Conservation (phyloP, 306 rosid species). For the Quercus wislizeni region DNA sequence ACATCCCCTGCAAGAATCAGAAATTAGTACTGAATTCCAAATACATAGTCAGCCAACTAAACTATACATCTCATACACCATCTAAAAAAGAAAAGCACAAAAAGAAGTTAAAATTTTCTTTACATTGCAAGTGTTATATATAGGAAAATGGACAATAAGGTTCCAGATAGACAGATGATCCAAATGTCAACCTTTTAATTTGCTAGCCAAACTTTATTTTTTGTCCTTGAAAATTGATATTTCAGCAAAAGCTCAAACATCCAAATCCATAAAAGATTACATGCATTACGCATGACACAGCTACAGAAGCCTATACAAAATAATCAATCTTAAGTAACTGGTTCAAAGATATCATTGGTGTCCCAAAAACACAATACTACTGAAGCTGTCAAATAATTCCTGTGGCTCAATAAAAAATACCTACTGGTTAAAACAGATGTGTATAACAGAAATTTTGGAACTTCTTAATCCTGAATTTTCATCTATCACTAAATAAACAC, state of each 20-base stretch:
- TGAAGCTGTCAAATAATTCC: not conserved
- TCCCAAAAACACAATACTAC: not conserved
- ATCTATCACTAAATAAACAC: not conserved
- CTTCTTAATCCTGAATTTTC: not conserved
- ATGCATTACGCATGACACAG: not conserved
- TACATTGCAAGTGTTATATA: not conserved
- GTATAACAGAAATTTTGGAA: conserved; percentile 1
- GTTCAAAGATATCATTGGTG: not conserved
- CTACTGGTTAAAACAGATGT: not conserved
- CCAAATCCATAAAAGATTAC: not conserved
- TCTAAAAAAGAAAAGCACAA: not conserved
- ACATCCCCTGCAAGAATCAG: conserved; percentile 48
- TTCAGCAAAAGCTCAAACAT: not conserved
- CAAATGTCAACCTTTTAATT: not conserved
- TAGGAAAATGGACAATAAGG: not conserved
- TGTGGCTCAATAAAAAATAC: not conserved
- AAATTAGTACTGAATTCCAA: not conserved
- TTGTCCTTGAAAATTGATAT: not conserved
- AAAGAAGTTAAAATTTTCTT: not conserved
- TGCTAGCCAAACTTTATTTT: not conserved
- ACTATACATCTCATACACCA: not conserved
- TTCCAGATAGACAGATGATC: not conserved
- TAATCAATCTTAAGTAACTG: not conserved
- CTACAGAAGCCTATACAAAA: not conserved
- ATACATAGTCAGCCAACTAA: not conserved